These are phyloP conservation scores for Nakazawaea populi DNA, from an alignment of 805 yeast genomes.

Conservation along the genomic window DNA sequence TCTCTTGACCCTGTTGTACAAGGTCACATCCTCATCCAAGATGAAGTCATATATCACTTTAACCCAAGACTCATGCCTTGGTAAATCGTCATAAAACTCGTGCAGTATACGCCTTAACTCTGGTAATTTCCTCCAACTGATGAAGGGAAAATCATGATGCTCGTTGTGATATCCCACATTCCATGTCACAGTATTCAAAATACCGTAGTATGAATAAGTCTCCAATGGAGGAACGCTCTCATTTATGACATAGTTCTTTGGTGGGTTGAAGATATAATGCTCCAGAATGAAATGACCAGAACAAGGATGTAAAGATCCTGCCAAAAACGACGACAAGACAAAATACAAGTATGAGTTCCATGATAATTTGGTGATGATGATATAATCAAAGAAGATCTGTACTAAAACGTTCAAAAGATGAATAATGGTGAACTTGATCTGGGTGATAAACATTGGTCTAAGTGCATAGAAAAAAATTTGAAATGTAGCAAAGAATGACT, in stretches of 20 bases:
- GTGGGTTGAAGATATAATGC: conserved; percentile 71
- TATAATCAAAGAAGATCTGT: conserved; percentile 54
- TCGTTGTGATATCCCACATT: conserved; percentile 93
- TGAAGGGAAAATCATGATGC: conserved; percentile 92
- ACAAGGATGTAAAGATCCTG: conserved; percentile 89
- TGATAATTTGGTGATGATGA: conserved; percentile 60
- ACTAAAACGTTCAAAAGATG: conserved; percentile 63
- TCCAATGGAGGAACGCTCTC: conserved; percentile 57
- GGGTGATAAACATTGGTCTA: conserved; percentile 82
- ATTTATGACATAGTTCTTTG: conserved; percentile 22
- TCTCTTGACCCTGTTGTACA: conserved; percentile 82
- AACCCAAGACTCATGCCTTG: conserved; percentile 72
- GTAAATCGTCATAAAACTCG: conserved; percentile 80
- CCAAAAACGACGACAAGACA: conserved; percentile 71
- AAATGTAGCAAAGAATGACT: conserved; percentile 84
- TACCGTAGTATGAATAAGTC: conserved; percentile 85
- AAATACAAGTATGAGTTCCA: conserved; percentile 59
- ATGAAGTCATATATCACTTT: conserved; percentile 71
- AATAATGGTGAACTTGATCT: conserved; percentile 64
- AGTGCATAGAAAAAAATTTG: conserved; percentile 87
- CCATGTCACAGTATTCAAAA: conserved; percentile 74
- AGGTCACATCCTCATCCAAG: conserved; percentile 55
- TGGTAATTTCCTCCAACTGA: conserved; percentile 83
- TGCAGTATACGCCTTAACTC: conserved; percentile 57
- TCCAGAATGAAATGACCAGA: conserved; percentile 97